Evolutionary conservation across 192 early-diverging fungal genomes (phyloP).

Genomic region (Coemansia erecta): DNA sequence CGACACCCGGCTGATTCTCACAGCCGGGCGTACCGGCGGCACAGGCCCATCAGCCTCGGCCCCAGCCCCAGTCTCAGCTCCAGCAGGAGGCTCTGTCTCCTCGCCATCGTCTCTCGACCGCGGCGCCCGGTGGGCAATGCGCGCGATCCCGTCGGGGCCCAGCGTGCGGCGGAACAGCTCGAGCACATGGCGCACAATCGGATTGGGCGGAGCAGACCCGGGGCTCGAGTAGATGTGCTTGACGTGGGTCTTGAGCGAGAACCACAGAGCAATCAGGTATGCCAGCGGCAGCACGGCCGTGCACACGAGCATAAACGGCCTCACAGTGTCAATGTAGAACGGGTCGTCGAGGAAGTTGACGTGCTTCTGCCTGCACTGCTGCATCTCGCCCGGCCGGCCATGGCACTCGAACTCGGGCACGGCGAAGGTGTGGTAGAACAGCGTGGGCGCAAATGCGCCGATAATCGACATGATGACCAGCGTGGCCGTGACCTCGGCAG

Average conservation of each 20-base stretch:
- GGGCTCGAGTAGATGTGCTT: constrained; percentile 65
- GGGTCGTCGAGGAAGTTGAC: constrained; percentile 71
- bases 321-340: constrained; percentile 75
- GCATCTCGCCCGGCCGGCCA: constrained; percentile 39
- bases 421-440: constrained; percentile 93
- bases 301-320: constrained; percentile 86
- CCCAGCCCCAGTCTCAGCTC: constrained; percentile 4
- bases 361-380: constrained; percentile 63
- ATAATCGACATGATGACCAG: constrained; percentile 93
- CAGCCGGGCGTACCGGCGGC: not conserved
- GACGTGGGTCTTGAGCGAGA: constrained; percentile 90
- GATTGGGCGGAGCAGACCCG: constrained; percentile 24
- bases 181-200: constrained; percentile 57
- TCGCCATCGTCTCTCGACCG: constrained; percentile 1
- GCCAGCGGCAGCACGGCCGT: constrained; percentile 71
- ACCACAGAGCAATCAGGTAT: constrained; percentile 89
- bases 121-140: constrained; percentile 12
- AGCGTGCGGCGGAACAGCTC: constrained; percentile 56
- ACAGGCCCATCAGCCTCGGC: constrained; percentile 4
- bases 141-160: constrained; percentile 24
- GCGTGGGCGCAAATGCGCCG: constrained; percentile 88
- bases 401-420: constrained; percentile 53
- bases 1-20: constrained; percentile 8
- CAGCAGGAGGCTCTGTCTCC: constrained; percentile 1
- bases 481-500: constrained; percentile 92